Evolutionary conservation across 306 rosid species (phyloP), one percentile per base, ranked within the genome.

Genomic region (Rosa persica): DNA sequence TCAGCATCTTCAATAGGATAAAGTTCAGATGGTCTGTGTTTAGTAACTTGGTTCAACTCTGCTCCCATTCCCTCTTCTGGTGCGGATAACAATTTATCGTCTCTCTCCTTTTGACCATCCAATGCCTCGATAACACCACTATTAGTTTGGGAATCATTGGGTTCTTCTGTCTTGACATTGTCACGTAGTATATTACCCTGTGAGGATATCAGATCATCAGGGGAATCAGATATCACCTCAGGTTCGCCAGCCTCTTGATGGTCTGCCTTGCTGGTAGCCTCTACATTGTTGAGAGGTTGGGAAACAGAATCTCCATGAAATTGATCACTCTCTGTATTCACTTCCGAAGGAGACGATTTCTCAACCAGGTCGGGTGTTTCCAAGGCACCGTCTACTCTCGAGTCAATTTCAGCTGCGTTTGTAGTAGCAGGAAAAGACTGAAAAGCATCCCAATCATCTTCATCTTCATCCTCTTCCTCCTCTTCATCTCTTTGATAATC

Each of bases 391-490:
- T 80, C 89, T 71, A 75, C 61, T 74, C 81, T 68, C 49, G 89
- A 73, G 61, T 89, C 88, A 57, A 79, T 81, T 74, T 67, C 90
- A 72, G 82, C 88, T 76, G 83, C 89, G 78, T 58, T 82, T 85
- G 81, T 75, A 49, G 97, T 79, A 58, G 90, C 90, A 58, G 98
- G 88, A 75, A 94, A 89, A 71, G 97, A 94, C 85, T 92, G 98
- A 82, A 92, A 94, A 54, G 91, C 85, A 86, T 94, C 98, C 98
- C 98, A 94, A 75, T 90, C 97, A 78, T 94, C 96, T 47, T 92
- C 97, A 77, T 90, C 89, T 47, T 84, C 86, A 2, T 86, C 88
- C 34, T 81, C 89, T 40, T 57, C 74, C 13, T 40, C 80, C 12
- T 77, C 78, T 72, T 72, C 72, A 2, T 23, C 43, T 61, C 58